Conservation (phyloP, 1,284 basidiomycete species). For the Amylostereum areolatum region DNA sequence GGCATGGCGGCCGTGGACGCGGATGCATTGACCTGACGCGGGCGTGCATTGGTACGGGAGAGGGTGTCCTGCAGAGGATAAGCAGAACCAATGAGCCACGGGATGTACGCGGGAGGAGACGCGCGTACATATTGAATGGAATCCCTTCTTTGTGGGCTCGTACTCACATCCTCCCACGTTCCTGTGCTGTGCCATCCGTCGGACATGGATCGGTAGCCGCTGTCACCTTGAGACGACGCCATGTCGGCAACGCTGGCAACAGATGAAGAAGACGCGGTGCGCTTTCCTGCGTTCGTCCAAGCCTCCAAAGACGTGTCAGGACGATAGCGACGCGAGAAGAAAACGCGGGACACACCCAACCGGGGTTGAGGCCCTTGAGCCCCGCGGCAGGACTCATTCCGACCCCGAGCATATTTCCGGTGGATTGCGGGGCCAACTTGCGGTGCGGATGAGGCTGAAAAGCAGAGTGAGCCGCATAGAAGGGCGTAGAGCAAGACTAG, state of each 20-base stretch:
- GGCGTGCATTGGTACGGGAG: not conserved
- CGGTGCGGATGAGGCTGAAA: conserved; percentile 36
- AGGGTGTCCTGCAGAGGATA: conserved; percentile 5
- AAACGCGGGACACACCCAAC: conserved; percentile 29
- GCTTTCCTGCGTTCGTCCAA: conserved; percentile 52
- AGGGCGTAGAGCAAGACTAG: conserved; percentile 2
- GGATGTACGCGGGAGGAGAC: not conserved
- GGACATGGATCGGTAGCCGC: conserved; percentile 37
- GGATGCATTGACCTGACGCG: conserved; percentile 1
- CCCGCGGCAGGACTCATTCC: conserved; percentile 41
- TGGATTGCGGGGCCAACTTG: conserved; percentile 36
- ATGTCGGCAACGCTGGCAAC: conserved; percentile 46
- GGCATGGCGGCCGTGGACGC: conserved; percentile 22
- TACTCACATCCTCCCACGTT: conserved; percentile 56
- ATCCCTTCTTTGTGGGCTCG: conserved; percentile 44
- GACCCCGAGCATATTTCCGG: conserved; percentile 45
- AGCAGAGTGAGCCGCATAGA: conserved; percentile 11
- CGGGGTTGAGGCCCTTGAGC: conserved; percentile 50
- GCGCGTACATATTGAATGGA: conserved; percentile 24
- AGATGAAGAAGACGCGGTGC: conserved; percentile 61
- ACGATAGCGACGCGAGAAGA: conserved; percentile 4
- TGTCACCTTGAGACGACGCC: conserved; percentile 40
- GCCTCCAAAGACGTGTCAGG: conserved; percentile 33
- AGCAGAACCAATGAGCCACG: conserved; percentile 21
- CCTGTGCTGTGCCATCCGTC: conserved; percentile 57